Percentiles rank a stretch among this genome's conserved stretches.
These are phyloP conservation scores for Fraxinus velutina DNA, from an alignment of 305 asterid species.

Conservation along the genomic window DNA sequence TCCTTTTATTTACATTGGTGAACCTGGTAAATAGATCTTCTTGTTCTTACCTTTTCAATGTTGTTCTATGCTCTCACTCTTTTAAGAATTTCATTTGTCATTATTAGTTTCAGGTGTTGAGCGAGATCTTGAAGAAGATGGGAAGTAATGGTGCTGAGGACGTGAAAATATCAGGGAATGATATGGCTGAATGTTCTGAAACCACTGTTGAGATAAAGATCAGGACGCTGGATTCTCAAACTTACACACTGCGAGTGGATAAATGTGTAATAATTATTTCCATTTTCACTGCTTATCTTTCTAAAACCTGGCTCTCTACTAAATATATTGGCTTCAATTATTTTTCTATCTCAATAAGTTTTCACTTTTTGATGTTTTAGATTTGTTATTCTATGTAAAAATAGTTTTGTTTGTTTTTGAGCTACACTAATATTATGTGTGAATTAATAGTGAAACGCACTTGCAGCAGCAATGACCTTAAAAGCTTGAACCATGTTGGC, in stretches of 20 bases:
- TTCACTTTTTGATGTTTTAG: background rate
- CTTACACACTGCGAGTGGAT: conserved; percentile 75
- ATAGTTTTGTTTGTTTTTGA: background rate
- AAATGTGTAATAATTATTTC: conserved; percentile 57
- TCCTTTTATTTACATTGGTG: background rate
- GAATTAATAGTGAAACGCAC: conserved; percentile 4
- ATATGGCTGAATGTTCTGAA: conserved; percentile 57
- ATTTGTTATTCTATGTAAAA: background rate
- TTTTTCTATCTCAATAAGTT: background rate
- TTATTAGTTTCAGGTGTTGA: conserved; percentile 34
- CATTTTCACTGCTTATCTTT: conserved; percentile 14
- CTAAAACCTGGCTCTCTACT: background rate
- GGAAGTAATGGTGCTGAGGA: conserved; percentile 53
- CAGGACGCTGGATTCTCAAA: conserved; percentile 88
- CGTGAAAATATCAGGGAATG: conserved; percentile 35
- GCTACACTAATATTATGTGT: background rate
- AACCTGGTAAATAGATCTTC: background rate
- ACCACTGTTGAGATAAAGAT: conserved; percentile 93
- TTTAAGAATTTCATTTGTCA: conserved; percentile 15
- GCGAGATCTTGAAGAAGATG: conserved; percentile 40
- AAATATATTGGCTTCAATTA: conserved; percentile 7
- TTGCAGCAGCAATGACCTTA: background rate
- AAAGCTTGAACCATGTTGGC: background rate
- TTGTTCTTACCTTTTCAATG: conserved; percentile 7
- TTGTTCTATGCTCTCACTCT: background rate